phyloP scores from a whole-genome alignment of 345 rosid genomes.

The Heritiera fomes region DNA sequence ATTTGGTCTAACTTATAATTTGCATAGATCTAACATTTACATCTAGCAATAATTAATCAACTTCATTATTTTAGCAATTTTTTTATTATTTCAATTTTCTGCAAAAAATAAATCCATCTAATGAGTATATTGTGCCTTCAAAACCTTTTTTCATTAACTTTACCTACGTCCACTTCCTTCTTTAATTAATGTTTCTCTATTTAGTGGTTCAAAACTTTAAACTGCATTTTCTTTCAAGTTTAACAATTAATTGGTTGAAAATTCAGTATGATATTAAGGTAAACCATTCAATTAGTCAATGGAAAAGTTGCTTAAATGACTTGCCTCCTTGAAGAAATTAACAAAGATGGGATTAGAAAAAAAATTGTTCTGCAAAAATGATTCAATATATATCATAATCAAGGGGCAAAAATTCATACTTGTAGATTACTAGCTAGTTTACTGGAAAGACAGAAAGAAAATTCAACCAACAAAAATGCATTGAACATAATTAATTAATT shows the following conservation, averaged over 20 bases:
- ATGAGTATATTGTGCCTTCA: not conserved
- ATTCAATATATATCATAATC: not conserved
- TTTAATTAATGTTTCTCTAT: not conserved
- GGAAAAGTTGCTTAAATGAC: not conserved
- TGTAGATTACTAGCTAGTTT: not conserved
- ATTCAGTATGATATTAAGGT: not conserved
- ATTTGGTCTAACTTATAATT: not conserved
- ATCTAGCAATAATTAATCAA: not conserved
- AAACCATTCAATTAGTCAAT: not conserved
- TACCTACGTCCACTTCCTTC: not conserved
- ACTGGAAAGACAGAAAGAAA: not conserved
- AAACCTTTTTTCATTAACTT: not conserved
- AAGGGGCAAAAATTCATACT: not conserved
- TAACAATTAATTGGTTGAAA: not conserved
- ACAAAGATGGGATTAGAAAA: not conserved
- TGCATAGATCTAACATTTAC: not conserved
- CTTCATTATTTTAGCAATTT: not conserved
- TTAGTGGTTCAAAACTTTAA: not conserved
- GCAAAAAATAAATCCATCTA: not conserved
- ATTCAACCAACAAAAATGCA: not conserved
- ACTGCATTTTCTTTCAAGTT: not conserved
- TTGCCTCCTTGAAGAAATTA: not conserved
- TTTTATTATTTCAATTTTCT: not conserved
- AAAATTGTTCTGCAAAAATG: not conserved
- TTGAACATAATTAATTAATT: not conserved